Base-by-base conservation (phyloP, 2,329 filamentous ascomycete species). In the Talaromyces funiculosus region DNA sequence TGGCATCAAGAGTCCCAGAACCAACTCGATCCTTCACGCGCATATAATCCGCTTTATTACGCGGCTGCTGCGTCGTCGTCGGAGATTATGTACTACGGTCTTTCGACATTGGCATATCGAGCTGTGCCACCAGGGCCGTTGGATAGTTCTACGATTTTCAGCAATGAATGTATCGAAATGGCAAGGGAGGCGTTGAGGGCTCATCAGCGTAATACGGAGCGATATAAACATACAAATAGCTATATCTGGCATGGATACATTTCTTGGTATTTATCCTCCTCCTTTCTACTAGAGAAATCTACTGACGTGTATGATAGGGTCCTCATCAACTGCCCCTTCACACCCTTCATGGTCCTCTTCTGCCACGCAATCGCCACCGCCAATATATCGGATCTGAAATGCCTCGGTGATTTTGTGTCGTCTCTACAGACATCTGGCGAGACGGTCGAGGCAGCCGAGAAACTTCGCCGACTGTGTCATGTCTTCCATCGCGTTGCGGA, bases 381-480 rank as follows among this genome's bases (percentile, higher is more conserved):
- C 3, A 69, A 76, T 29, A 70, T 75, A 6, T 69, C 69, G 4
- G 84, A 86, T 64, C 73, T 87, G 4, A 66, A 72, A 42, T 76
- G 80, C 2, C 75, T 87, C 2, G 74, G 77, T 22, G 75, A 78
- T 3, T 86, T 86, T 64, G 80, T 81, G 43, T 67, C 72, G 10
- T 83, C 81, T 2, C 76, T 86, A 2, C 75, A 82, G 62, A 76
- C 77, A 3, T 75, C 77, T 3, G 75, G 76, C 42, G 76, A 76
- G 22, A 70, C 78, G 1, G 84, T 82, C 2, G 81, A 84, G 67
- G 79, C 81, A 5, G 77, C 83, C 18, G 78, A 81, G 53, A 84
- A 82, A 66, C 75, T 86, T 18, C 80, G 83, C 65, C 80, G 80
- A 18, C 76, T 87, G 37, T 85, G 81, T 64, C 78, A 80, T 51